Conservation (phyloP, 2,329 filamentous ascomycete species). For the Venturia effusa region DNA sequence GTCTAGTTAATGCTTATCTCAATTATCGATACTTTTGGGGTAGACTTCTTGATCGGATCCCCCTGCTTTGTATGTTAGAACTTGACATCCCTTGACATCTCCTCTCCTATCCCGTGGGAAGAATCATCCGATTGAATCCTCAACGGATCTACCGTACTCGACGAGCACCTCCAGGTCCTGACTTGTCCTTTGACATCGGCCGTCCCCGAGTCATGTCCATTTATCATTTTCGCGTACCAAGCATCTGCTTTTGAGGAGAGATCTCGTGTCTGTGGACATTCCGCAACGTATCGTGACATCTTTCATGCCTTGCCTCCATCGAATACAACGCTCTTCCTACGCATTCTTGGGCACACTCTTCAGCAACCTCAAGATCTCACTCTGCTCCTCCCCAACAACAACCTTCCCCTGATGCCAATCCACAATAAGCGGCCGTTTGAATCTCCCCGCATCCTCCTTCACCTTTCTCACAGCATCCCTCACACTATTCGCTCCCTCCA, state of each 20-base stretch:
- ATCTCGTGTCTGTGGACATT: not conserved
- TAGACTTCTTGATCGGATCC: too few relatives aligned
- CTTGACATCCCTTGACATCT: too few relatives aligned
- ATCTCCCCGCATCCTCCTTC: slow-evolving; percentile 55
- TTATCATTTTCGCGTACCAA: not conserved
- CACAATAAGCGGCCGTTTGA: slow-evolving; percentile 59
- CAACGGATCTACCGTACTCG: not conserved
- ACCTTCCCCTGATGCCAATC: slow-evolving; percentile 3
- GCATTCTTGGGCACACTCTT: slow-evolving; percentile 41
- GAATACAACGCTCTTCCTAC: not conserved
- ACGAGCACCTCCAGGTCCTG: not conserved
- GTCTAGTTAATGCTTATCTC: too few relatives aligned
- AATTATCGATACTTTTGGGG: too few relatives aligned
- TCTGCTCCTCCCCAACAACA: slow-evolving; percentile 66
- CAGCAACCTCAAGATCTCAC: slow-evolving; percentile 77
- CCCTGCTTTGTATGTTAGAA: too few relatives aligned
- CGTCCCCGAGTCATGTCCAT: not conserved
- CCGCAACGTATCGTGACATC: not conserved
- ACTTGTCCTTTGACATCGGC: not conserved
- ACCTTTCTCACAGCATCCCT: slow-evolving; percentile 71
- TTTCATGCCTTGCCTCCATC: not conserved
- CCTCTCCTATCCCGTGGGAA: too few relatives aligned
- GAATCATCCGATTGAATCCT: too few relatives aligned
- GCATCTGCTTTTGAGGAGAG: not conserved
- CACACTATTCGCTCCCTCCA: slow-evolving; percentile 52